Evolutionary conservation across 148 eudicot genomes (phyloP).

Genomic region (Spergularia bocconei): DNA sequence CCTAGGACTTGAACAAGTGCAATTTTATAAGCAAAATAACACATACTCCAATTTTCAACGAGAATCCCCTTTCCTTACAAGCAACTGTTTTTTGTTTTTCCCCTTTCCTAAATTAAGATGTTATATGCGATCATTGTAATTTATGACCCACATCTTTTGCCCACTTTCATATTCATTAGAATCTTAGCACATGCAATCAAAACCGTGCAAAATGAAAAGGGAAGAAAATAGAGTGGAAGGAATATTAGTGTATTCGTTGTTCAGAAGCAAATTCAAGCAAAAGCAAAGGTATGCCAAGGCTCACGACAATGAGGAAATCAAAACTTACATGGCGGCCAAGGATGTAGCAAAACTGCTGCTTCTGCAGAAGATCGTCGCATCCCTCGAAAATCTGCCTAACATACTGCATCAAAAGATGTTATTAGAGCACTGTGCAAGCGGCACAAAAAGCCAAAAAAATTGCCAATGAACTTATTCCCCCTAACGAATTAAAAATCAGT

Average conservation of each 20-base stretch:
- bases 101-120: too few species aligned
- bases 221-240: too few species aligned
- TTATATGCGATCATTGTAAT: too few species aligned
- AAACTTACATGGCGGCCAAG: conserved; percentile 75
- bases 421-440: neutral
- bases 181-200: too few species aligned
- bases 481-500: neutral
- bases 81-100: too few species aligned
- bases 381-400: conserved; percentile 65
- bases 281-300: neutral
- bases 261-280: neutral
- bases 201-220: too few species aligned
- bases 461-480: neutral
- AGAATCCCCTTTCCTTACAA: too few species aligned
- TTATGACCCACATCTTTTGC: too few species aligned
- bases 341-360: conserved; percentile 87
- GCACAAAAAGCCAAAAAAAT: neutral
- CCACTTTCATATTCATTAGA: too few species aligned
- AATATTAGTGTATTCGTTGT: neutral
- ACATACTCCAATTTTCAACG: neutral
- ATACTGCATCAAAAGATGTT: conserved; percentile 49
- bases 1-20: too few species aligned
- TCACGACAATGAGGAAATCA: neutral
- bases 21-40: neutral
- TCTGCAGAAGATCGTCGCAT: conserved; percentile 59